A percentile compares a stretch with the other conserved stretches of the same genome.
Evolutionary conservation across 176 grass and related monocot species (phyloP).

Genomic region (Hsuehochloa calcarea): DNA sequence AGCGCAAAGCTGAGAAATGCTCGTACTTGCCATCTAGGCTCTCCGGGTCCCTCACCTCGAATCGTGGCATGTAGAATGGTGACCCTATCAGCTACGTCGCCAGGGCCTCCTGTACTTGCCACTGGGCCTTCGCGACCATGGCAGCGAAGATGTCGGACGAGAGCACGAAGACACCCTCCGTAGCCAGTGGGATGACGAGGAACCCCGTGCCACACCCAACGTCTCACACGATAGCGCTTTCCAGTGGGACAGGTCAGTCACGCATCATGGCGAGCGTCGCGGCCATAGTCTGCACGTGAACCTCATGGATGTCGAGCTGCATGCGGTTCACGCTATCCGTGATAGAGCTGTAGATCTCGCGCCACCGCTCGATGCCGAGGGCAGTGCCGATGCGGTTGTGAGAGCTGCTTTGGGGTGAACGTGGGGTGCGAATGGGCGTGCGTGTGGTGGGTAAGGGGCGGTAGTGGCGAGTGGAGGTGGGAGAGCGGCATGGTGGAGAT

Average conservation of each 20-base stretch:
- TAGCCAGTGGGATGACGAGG: conserved; percentile 72
- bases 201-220: conserved; percentile 86
- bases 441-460: too few species aligned
- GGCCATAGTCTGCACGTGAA: conserved; percentile 77
- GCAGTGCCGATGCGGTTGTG: too few species aligned
- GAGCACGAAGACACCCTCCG: conserved; percentile 52
- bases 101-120: conserved; percentile 42
- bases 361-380: conserved; percentile 88
- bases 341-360: conserved; percentile 74
- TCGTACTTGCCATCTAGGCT: conserved; percentile 55
- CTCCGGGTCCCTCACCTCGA: conserved; percentile 73
- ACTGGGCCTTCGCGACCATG: conserved; percentile 80
- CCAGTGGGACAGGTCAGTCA: conserved; percentile 37
- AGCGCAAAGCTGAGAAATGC: fast-evolving
- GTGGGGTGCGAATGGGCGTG: too few species aligned
- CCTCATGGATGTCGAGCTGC: conserved; percentile 90
- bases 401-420: too few species aligned
- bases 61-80: conserved; percentile 60
- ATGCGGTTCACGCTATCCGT: conserved; percentile 87
- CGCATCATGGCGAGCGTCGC: conserved; percentile 70
- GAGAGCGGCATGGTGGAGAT: too few species aligned
- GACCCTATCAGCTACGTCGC: background rate
- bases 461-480: too few species aligned
- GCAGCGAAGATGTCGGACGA: conserved; percentile 82
- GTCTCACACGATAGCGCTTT: conserved; percentile 63